Percentiles rank a stretch among this genome's conserved stretches.
Evolutionary conservation across 768 basidiomycete species (phyloP).

Genomic region (Psilocybe tampanensis): DNA sequence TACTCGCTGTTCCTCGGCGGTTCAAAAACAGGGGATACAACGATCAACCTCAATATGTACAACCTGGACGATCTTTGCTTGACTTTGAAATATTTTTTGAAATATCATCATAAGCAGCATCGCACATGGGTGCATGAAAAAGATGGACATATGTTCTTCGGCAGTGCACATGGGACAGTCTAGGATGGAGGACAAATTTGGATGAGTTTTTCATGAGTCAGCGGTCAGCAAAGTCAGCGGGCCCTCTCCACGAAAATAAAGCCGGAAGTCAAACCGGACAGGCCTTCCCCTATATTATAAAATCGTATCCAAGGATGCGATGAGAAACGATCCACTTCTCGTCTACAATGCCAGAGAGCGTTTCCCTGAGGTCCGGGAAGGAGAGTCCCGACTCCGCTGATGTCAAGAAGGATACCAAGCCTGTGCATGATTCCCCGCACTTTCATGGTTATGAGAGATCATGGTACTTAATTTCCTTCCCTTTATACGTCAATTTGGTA

Average conservation of each 20-base stretch:
- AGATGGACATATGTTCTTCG: not conserved
- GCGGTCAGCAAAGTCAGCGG: not conserved
- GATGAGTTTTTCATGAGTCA: not conserved
- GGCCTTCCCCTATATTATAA: constrained; percentile 9
- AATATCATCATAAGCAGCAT: not conserved
- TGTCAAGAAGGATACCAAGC: constrained; percentile 2
- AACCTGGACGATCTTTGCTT: too few species aligned
- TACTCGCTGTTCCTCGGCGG: too few species aligned
- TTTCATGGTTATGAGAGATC: constrained; percentile 7
- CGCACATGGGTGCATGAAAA: too few species aligned
- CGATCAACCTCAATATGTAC: too few species aligned
- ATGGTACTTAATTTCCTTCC: constrained; percentile 6
- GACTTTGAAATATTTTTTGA: too few species aligned
- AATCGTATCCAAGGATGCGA: not conserved
- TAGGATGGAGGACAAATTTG: not conserved
- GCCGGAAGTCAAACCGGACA: constrained; percentile 1
- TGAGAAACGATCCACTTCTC: not conserved
- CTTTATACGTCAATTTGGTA: constrained; percentile 5
- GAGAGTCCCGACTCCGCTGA: constrained; percentile 9
- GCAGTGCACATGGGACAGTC: not conserved
- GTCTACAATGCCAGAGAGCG: constrained; percentile 3
- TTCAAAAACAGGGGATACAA: too few species aligned
- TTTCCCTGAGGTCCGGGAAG: constrained; percentile 8
- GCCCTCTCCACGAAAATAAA: not conserved
- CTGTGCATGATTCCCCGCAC: constrained; percentile 1